Percentiles rank a stretch among this genome's conserved stretches.
phyloP scores from a whole-genome alignment of 176 grass and related monocot species.

The Hyparrhenia diplandra region DNA sequence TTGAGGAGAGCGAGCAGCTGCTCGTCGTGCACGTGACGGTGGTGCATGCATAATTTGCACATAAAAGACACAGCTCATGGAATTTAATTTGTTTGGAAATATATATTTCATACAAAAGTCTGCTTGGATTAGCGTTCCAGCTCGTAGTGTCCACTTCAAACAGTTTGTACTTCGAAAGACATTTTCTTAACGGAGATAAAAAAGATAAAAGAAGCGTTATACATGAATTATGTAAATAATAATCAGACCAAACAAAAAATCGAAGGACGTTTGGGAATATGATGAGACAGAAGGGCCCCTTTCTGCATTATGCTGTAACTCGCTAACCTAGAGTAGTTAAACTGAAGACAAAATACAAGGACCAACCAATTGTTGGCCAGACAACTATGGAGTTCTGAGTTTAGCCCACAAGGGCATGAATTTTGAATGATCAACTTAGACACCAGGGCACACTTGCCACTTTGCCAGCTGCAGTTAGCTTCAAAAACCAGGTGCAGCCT shows the following conservation, averaged over 20 bases:
- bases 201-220: not conserved
- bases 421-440: not conserved
- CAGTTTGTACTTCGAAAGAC: not conserved
- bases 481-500: slow-evolving; percentile 33
- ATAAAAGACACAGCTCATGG: not conserved
- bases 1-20: slow-evolving; percentile 52
- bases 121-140: no score
- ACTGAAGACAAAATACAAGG: slow-evolving; percentile 27
- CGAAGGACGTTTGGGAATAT: not conserved
- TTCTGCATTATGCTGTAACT: slow-evolving; percentile 19
- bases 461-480: slow-evolving; percentile 40
- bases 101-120: no score
- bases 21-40: slow-evolving; percentile 46
- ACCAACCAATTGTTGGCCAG: not conserved
- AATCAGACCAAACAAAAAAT: not conserved
- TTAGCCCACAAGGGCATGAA: not conserved
- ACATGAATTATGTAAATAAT: no score
- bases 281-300: not conserved
- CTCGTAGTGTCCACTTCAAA: not conserved
- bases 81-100: no score
- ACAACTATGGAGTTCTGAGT: slow-evolving; percentile 4
- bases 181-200: not conserved
- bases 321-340: slow-evolving; percentile 29
- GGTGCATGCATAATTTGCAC: not conserved
- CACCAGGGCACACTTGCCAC: slow-evolving; percentile 33